Evolutionary conservation across 441 rosid species (phyloP).

Genomic region (Metrosideros polymorpha): DNA sequence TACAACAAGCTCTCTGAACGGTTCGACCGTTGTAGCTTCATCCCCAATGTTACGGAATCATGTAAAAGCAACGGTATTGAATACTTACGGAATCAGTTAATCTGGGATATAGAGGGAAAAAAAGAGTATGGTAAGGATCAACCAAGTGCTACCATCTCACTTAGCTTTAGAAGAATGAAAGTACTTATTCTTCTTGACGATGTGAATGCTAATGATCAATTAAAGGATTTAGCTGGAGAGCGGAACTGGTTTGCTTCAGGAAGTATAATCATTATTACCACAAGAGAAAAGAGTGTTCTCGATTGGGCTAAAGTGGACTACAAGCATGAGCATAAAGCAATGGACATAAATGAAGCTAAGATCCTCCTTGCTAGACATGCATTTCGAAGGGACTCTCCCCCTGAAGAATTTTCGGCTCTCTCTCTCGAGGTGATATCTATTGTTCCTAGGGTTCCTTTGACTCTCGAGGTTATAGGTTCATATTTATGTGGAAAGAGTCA

Average conservation of each 20-base stretch:
- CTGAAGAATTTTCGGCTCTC: fast-evolving
- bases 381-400: background rate
- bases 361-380: background rate
- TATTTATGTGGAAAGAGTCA: background rate
- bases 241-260: background rate
- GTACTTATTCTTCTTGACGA: background rate
- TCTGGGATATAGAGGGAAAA: background rate
- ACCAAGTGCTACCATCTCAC: fast-evolving
- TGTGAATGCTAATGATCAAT: background rate
- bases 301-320: background rate
- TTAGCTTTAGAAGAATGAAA: fast-evolving
- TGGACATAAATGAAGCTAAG: fast-evolving
- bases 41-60: background rate
- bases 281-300: background rate
- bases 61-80: background rate
- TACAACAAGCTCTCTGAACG: background rate
- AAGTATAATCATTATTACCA: background rate
- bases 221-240: background rate
- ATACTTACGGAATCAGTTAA: background rate
- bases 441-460: background rate
- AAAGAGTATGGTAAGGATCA: fast-evolving
- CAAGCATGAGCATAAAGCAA: background rate
- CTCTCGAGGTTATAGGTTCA: background rate
- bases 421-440: fast-evolving
- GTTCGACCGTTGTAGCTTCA: background rate